Conservation (phyloP, 2,329 filamentous ascomycete species). For the Akanthomyces lecanii region DNA sequence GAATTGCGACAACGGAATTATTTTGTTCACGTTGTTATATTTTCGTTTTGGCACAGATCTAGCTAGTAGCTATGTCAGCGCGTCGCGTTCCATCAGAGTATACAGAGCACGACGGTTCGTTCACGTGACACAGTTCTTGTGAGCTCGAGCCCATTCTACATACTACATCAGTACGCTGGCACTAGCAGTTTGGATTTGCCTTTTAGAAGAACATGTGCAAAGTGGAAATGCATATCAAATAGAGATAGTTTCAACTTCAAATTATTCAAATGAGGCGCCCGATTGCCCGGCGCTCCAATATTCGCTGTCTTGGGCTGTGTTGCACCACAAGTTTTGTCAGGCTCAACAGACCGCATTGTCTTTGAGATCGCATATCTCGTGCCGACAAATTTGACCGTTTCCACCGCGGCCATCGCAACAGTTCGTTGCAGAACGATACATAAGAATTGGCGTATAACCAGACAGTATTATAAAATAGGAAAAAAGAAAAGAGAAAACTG, state of each 20-base stretch:
- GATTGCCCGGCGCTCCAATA: constrained; percentile 14
- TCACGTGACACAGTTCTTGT: background rate
- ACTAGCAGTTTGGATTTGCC: background rate
- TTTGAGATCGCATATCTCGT: background rate
- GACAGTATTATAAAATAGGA: constrained; percentile 22
- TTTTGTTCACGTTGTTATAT: too few species aligned
- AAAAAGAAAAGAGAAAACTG: constrained; percentile 25
- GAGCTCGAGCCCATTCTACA: too few species aligned
- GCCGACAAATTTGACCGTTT: constrained; percentile 6
- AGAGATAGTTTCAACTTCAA: constrained; percentile 9
- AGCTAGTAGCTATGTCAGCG: background rate
- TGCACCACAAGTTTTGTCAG: constrained; percentile 6
- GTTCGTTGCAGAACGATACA: constrained; percentile 16
- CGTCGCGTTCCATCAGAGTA: background rate
- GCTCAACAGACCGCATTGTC: constrained; percentile 4
- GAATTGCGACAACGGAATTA: too few species aligned
- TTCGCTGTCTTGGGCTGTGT: constrained; percentile 12
- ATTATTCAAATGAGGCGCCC: constrained; percentile 18
- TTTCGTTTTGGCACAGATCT: background rate
- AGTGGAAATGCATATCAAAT: background rate
- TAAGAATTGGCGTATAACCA: constrained; percentile 16
- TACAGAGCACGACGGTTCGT: background rate
- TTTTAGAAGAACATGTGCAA: background rate
- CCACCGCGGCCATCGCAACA: constrained; percentile 5
- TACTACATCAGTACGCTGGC: background rate